Base-by-base conservation (phyloP, 192 early-diverging fungal species). In the Mortierella antarctica region DNA sequence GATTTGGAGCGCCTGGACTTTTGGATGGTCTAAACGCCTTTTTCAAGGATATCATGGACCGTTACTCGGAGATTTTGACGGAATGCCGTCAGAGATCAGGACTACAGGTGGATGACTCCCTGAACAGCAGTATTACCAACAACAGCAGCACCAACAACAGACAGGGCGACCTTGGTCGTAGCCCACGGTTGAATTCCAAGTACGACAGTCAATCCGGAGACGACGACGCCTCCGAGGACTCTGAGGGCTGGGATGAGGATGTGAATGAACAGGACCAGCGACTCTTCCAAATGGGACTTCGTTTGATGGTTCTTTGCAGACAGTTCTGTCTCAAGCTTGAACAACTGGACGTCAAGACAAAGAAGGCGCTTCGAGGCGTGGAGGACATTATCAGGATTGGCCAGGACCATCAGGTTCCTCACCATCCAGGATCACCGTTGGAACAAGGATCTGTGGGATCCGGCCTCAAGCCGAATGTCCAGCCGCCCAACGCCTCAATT, bases 231-330 rank as follows among this genome's bases (percentile, higher is more conserved):
- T 55, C 55, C n/a, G 76, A 82, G 15, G 84, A 85, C 64, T 83
- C 62, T n/a, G 67, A 82, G 50, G 88, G 86, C 10, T 86, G 89
- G 62, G 85, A 82, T 46, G 71, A 74, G 5, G 85, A 86, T 50
- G 83, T 82, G 10, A 63, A 78, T 49, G 86, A 80, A 39, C 62
- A 86, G 21, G 86, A 87, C 40, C 90, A 92, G 46, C 88, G 92
- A 71, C 78, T 83, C 0, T 93, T 94, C 74, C 91, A 93, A 52
- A 77, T 89, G 54, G 93, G 89, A n/a, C 74, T 93, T 23, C 76
- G 86, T 40, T 47, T 92, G 15, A 82, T 94, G 66, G 89, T 83
- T 14, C 67, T 91, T 5, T 89, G 89, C 59, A 73, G 79, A 21
- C 60, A 69, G 3, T 47, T 91, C 23, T 61, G 71, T n/a, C 69